phyloP scores from a whole-genome alignment of 1,284 basidiomycete species.

The Pisolithus thermaeus region DNA sequence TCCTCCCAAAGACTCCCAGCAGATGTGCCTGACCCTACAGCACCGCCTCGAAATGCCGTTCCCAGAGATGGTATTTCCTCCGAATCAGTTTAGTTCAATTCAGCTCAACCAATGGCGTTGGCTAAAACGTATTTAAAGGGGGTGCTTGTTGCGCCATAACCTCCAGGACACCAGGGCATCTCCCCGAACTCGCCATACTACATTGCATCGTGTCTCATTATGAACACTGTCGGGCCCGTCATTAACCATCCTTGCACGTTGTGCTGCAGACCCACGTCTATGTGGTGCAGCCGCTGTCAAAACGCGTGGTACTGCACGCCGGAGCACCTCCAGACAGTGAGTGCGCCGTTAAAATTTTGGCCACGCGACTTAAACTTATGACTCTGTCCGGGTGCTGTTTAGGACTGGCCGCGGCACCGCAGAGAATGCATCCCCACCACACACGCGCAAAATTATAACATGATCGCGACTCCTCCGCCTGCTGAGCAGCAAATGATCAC shows the following conservation, averaged over 20 bases:
- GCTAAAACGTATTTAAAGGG: background rate
- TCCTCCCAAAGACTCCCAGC: background rate
- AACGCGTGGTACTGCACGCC: constrained; percentile 70
- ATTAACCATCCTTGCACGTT: constrained; percentile 68
- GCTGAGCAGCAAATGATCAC: constrained; percentile 58
- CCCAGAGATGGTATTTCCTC: background rate
- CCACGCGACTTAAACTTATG: constrained; percentile 18
- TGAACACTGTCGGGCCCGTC: constrained; percentile 40
- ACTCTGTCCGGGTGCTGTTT: constrained; percentile 1
- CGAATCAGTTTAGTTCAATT: background rate
- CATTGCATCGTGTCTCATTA: constrained; percentile 10
- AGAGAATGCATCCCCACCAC: too few relatives aligned
- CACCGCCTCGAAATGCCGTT: constrained; percentile 2
- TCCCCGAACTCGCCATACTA: background rate
- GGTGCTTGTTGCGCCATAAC: background rate
- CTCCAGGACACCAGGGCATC: background rate
- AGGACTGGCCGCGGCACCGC: constrained; percentile 80
- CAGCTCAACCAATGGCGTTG: background rate
- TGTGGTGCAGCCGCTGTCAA: constrained; percentile 81
- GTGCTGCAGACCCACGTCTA: constrained; percentile 64
- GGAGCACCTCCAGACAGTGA: constrained; percentile 62
- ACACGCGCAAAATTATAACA: constrained; percentile 47
- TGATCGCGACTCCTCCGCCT: constrained; percentile 67
- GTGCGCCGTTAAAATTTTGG: constrained; percentile 20
- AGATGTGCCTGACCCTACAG: background rate